A percentile compares a stretch with the other conserved stretches of the same genome.
Conservation (phyloP, 257 asterid genomes). For the Prunella vulgaris region DNA sequence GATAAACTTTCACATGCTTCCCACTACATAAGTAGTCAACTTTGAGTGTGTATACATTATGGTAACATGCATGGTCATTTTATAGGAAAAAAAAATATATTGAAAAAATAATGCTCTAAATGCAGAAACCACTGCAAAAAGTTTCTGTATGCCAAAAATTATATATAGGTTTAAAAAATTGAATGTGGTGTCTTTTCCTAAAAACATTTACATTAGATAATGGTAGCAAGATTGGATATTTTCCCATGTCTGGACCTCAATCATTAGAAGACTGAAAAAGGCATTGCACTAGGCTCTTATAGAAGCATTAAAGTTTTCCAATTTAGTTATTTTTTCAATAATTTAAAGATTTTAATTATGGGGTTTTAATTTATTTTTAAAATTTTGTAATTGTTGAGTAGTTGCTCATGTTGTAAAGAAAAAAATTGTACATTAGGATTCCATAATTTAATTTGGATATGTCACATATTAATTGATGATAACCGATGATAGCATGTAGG, state of each 20-base stretch:
- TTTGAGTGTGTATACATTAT: neutral
- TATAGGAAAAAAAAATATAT: neutral
- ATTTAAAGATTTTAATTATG: neutral
- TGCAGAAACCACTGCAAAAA: constrained; percentile 8
- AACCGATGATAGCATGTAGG: too few species aligned
- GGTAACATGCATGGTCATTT: neutral
- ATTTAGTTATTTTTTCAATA: neutral
- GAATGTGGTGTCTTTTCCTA: neutral
- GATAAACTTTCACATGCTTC: constrained; percentile 23
- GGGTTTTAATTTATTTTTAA: neutral
- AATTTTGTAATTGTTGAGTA: neutral
- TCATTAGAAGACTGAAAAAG: constrained; percentile 19
- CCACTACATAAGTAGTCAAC: constrained; percentile 22
- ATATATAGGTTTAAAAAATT: neutral
- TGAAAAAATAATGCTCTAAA: neutral
- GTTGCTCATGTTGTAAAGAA: neutral
- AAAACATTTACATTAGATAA: neutral
- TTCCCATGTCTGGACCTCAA: constrained; percentile 14
- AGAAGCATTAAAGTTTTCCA: neutral
- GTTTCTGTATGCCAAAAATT: constrained; percentile 11
- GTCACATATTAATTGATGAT: too few species aligned
- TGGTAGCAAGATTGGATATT: constrained; percentile 10
- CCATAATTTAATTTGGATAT: too few species aligned
- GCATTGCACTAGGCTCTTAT: neutral
- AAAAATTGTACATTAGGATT: neutral